A percentile compares a stretch with the other conserved stretches of the same genome.
Conservation (phyloP, 345 rosid genomes). For the Citrus sp. region DNA sequence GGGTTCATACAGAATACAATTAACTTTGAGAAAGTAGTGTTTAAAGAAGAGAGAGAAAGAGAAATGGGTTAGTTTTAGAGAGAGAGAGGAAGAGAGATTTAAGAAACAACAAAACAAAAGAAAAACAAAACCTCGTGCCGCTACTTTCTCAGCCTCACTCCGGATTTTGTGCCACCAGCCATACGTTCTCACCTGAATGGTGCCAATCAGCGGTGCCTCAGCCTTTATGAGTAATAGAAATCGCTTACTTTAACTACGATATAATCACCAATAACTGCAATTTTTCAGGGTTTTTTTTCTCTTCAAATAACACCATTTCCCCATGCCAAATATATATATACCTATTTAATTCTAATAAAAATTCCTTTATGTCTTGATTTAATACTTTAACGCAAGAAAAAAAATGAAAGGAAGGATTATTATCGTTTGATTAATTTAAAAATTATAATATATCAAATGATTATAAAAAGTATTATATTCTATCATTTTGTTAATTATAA, state of each 20-base stretch:
- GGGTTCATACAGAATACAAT: constrained; percentile 36
- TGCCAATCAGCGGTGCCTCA: constrained; percentile 55
- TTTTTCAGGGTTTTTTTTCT: neutral
- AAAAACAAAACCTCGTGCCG: constrained; percentile 44
- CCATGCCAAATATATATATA: neutral
- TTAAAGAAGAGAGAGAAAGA: neutral
- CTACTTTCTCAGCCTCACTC: constrained; percentile 55
- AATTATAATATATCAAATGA: too few relatives aligned
- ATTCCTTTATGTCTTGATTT: too few relatives aligned
- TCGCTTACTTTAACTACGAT: neutral
- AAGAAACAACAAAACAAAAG: constrained; percentile 18
- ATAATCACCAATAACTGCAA: neutral
- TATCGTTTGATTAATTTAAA: too few relatives aligned
- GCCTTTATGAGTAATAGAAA: constrained; percentile 11
- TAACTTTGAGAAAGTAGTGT: constrained; percentile 10
- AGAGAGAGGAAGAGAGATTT: constrained; percentile 23
- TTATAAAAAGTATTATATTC: too few relatives aligned
- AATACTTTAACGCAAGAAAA: too few relatives aligned
- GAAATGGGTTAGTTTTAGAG: constrained; percentile 12
- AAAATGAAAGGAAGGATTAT: too few relatives aligned
- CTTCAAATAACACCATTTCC: neutral
- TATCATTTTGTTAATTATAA: too few relatives aligned
- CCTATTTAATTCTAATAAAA: too few relatives aligned
- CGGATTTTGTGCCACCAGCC: constrained; percentile 76
- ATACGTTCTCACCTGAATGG: constrained; percentile 60